Percentiles rank a stretch among this genome's conserved stretches.
These are phyloP conservation scores for Sporopachydermia quercuum DNA, from an alignment of 805 yeast genomes.

Conservation along the genomic window DNA sequence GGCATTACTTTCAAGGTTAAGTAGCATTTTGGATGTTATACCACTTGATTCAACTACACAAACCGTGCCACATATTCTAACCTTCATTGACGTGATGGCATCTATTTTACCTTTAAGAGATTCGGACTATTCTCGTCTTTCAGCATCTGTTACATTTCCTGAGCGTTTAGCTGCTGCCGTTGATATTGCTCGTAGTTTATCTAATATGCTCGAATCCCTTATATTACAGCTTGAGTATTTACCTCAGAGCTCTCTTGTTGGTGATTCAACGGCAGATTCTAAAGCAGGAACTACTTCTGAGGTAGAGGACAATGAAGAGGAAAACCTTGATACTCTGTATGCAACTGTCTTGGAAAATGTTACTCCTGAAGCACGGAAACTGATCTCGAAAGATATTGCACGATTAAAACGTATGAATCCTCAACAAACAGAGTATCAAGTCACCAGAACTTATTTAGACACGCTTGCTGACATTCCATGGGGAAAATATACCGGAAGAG, in stretches of 20 bases:
- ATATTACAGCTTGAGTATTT: neutral
- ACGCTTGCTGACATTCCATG: conserved; percentile 25
- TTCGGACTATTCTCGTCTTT: neutral
- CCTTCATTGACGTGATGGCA: neutral
- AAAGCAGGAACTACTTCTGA: neutral
- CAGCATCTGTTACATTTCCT: neutral
- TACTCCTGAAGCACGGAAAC: conserved; percentile 7
- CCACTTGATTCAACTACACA: neutral
- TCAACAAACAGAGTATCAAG: conserved; percentile 26
- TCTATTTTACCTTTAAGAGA: neutral
- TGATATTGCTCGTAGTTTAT: neutral
- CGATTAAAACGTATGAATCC: conserved; percentile 24
- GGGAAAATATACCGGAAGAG: conserved; percentile 8
- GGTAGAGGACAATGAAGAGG: neutral
- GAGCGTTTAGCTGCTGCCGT: neutral
- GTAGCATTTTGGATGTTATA: neutral
- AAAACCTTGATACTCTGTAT: too few relatives aligned
- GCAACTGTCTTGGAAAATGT: neutral
- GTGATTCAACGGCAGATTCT: neutral
- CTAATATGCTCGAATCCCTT: neutral
- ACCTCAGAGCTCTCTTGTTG: neutral
- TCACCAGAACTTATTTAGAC: conserved; percentile 25
- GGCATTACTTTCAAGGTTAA: neutral
- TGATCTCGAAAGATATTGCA: conserved; percentile 22
- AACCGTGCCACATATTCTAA: neutral